These are phyloP conservation scores for Boletales sp. DNA, from an alignment of 768 basidiomycete species.

Conservation along the genomic window DNA sequence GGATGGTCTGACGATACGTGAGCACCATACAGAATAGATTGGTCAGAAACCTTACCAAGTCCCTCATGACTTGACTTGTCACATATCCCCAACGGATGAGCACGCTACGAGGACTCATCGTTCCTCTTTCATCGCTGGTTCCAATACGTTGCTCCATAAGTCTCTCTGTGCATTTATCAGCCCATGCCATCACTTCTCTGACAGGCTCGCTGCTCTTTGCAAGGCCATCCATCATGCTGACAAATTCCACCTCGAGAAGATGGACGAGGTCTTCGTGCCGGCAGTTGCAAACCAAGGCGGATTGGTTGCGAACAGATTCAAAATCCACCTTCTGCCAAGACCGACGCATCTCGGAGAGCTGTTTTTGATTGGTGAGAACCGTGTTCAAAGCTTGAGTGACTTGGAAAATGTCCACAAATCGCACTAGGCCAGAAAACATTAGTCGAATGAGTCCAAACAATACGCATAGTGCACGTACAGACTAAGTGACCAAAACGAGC, in stretches of 20 bases:
- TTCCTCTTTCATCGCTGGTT: slow-evolving; percentile 66
- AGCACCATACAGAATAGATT: background rate
- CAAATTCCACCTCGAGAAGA: slow-evolving; percentile 81
- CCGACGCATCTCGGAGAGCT: slow-evolving; percentile 78
- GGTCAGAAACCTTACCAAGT: slow-evolving; percentile 55
- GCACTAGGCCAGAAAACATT: slow-evolving; percentile 47
- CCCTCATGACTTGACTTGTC: slow-evolving; percentile 89
- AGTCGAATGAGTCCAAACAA: background rate
- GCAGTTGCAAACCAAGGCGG: slow-evolving; percentile 91
- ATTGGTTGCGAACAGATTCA: slow-evolving; percentile 87
- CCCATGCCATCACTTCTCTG: slow-evolving; percentile 86
- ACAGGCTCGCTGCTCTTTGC: slow-evolving; percentile 76
- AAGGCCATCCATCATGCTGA: slow-evolving; percentile 67
- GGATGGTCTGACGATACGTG: slow-evolving; percentile 63
- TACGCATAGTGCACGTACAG: slow-evolving; percentile 47
- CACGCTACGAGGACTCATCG: slow-evolving; percentile 83
- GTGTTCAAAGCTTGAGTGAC: slow-evolving; percentile 86
- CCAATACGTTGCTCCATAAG: slow-evolving; percentile 69
- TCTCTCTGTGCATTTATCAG: slow-evolving; percentile 84
- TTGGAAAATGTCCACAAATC: slow-evolving; percentile 90
- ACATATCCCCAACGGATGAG: slow-evolving; percentile 92
- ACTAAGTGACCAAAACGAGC: slow-evolving; percentile 90
- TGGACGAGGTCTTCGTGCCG: slow-evolving; percentile 87
- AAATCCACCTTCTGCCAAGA: slow-evolving; percentile 90
- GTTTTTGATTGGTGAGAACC: slow-evolving; percentile 85